Conservation (phyloP, 1,139 yeast genomes). For the Saccharomyces uvarum region DNA sequence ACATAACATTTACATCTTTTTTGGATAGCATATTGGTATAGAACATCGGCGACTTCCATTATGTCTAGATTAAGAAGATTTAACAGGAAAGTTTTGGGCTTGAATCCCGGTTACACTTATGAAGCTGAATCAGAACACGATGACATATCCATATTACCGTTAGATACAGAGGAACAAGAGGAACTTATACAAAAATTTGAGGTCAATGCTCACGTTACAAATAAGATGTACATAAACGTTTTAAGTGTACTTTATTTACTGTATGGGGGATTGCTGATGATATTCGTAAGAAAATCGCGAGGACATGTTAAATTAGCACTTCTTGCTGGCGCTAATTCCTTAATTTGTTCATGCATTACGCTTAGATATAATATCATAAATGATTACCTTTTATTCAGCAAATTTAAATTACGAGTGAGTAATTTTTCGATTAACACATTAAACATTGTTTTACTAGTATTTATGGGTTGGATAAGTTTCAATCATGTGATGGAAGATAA, state of each 20-base stretch:
- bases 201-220: conserved; percentile 15
- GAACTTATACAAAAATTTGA: conserved; percentile 25
- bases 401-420: conserved; percentile 15
- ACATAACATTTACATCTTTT: background rate
- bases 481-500: conserved; percentile 7
- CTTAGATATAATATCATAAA: conserved; percentile 23
- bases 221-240: conserved; percentile 16
- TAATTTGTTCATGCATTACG: conserved; percentile 23
- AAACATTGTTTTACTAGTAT: conserved; percentile 18
- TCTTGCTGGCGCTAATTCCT: conserved; percentile 23
- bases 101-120: background rate
- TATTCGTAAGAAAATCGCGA: conserved; percentile 12
- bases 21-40: background rate
- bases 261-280: conserved; percentile 18
- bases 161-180: conserved; percentile 30
- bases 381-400: conserved; percentile 14
- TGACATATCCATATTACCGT: conserved; percentile 16
- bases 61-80: conserved; percentile 27
- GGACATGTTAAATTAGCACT: conserved; percentile 5
- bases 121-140: conserved; percentile 9
- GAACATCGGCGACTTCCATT: background rate
- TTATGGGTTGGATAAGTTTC: conserved; percentile 21
- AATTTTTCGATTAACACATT: conserved; percentile 16
- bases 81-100: conserved; percentile 15
- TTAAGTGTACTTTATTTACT: conserved; percentile 18